phyloP scores from a whole-genome alignment of 352 stramenopile species.

The Aphanomyces invadans region DNA sequence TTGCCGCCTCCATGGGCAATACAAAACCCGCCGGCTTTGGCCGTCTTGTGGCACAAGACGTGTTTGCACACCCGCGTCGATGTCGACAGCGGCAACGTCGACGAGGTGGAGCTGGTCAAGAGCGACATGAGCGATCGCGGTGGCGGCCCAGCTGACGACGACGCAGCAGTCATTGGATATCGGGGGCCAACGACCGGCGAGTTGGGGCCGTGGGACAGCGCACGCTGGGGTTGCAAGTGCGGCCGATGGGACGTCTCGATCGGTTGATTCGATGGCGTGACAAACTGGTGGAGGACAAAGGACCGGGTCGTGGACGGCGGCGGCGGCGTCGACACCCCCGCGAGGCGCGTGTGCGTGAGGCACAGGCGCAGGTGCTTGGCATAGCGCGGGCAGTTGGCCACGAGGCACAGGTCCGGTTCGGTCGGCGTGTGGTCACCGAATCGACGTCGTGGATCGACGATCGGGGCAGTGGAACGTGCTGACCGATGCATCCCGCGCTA shows the following conservation, averaged over 20 bases:
- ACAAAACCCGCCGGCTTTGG: conserved; percentile 23
- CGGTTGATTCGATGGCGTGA: not conserved
- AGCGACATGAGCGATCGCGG: not conserved
- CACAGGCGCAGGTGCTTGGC: conserved; percentile 13
- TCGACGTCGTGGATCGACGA: too few species aligned
- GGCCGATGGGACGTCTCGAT: not conserved
- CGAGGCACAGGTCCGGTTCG: not conserved
- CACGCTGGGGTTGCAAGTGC: too few species aligned
- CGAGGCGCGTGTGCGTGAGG: not conserved
- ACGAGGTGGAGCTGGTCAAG: not conserved
- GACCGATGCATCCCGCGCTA: too few species aligned
- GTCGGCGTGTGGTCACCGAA: too few species aligned
- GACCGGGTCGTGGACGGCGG: not conserved
- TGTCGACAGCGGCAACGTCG: not conserved
- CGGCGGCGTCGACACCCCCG: not conserved
- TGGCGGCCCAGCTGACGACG: not conserved
- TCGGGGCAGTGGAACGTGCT: too few species aligned
- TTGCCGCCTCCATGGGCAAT: conserved; percentile 27
- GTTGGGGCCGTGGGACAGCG: too few species aligned
- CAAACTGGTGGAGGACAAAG: not conserved
- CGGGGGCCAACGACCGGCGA: too few species aligned
- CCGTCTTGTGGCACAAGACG: conserved; percentile 3
- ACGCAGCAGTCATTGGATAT: too few species aligned
- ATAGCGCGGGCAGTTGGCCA: not conserved
- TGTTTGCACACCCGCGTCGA: not conserved